Base-by-base conservation (phyloP, 805 yeast genomes). In the Starmerella vitae region DNA sequence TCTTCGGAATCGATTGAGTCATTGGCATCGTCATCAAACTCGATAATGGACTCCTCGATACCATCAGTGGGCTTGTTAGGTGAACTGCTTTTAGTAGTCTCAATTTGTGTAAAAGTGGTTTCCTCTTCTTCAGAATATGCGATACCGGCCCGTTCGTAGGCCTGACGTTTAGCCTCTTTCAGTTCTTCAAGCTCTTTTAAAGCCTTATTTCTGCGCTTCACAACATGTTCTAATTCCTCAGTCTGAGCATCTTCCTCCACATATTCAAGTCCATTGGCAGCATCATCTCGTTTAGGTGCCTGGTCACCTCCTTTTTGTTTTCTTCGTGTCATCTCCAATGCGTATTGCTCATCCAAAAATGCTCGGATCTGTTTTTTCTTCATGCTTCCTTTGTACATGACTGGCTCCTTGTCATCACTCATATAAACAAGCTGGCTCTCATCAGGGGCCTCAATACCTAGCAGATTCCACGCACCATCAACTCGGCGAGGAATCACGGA, bases 11-110 rank as follows among this genome's bases (percentile, higher is more conserved):
- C 43, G 15, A 29, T 36, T 15, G 26, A 34, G 33, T 32, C 43
- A 3, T 39, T 40, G 10, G 36, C 37, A 46, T 78, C 88, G 71
- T 84, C 95, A 20, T 31, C 39, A 13, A 26, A 39, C 29, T 32
- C 40, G 15, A 31, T 36, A 20, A 10, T 37, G 10, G 13, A 46
- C 13, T 34, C 33, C 13, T 30, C 40, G 3, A 21, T 28, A 4
- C 14, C 33, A 26, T 20, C 35, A 10, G 13, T 24, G 24, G 24
- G 13, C 12, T 29, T 33, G 20, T 30, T 21, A 3, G 27, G 27
- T 3, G 31, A 27, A 17, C 34, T 34, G 15, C 41, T 32, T 8
- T 40, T 31, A 17, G 41, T 12, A 1, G 43, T 27, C 18, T 31
- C 13, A 8, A 36, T 31, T 34, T 40, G 19, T 12, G 40, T 27